These are phyloP conservation scores for Claviceps quebecensis DNA, from an alignment of 2,329 filamentous ascomycete species.

Conservation along the genomic window DNA sequence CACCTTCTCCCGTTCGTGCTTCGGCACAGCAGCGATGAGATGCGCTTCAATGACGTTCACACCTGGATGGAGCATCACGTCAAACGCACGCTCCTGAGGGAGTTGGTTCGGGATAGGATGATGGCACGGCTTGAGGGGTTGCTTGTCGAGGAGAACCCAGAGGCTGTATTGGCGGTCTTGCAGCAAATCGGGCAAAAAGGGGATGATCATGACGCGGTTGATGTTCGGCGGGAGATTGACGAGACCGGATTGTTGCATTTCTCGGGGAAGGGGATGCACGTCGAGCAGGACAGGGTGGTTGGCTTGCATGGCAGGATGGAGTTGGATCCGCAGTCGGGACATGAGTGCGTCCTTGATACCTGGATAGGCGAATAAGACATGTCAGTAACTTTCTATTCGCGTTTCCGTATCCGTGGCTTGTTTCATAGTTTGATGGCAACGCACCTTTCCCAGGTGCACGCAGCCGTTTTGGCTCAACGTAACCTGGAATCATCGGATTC, in stretches of 20 bases:
- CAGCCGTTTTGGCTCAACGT: slow-evolving; percentile 22
- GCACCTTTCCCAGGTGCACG: slow-evolving; percentile 30
- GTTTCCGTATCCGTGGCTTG: no score
- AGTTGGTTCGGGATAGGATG: slow-evolving; percentile 41
- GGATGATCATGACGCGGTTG: slow-evolving; percentile 56
- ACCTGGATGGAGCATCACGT: slow-evolving; percentile 55
- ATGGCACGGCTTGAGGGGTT: slow-evolving; percentile 36
- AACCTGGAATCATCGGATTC: slow-evolving; percentile 16
- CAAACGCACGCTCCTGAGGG: slow-evolving; percentile 54
- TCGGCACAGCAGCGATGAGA: slow-evolving; percentile 55
- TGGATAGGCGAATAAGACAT: slow-evolving; percentile 12
- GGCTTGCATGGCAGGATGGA: slow-evolving; percentile 52
- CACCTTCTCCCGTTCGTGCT: slow-evolving; percentile 39
- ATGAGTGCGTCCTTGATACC: slow-evolving; percentile 50
- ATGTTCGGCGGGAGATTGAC: slow-evolving; percentile 55
- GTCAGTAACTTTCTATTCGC: neutral
- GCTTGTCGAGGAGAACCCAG: slow-evolving; percentile 57
- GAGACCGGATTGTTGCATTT: slow-evolving; percentile 58
- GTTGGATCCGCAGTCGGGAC: slow-evolving; percentile 48
- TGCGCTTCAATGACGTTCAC: slow-evolving; percentile 70
- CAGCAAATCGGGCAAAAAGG: slow-evolving; percentile 47
- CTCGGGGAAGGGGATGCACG: slow-evolving; percentile 49
- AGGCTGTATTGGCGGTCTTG: slow-evolving; percentile 60
- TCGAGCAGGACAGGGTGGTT: slow-evolving; percentile 48
- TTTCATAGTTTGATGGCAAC: neutral